Conservation (phyloP, 495 filamentous ascomycete genomes). For the Lophiostoma macrostomum region DNA sequence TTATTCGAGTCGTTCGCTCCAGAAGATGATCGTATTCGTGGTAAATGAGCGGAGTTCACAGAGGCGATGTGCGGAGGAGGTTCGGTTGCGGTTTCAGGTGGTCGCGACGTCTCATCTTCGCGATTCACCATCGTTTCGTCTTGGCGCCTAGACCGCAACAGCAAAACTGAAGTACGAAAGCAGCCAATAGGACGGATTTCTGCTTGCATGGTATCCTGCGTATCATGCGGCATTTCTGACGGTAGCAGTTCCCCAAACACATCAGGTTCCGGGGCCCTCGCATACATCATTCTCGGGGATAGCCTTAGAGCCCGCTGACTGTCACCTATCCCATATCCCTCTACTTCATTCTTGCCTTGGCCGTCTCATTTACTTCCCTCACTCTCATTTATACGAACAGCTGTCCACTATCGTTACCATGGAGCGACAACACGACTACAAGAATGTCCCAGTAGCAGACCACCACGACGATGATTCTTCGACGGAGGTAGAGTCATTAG, state of each 20-base stretch:
- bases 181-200: not conserved
- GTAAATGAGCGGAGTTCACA: too few species aligned
- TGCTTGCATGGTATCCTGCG: not conserved
- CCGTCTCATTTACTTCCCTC: constrained; percentile 2
- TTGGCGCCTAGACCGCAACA: constrained; percentile 10
- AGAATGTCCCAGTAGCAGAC: constrained; percentile 8
- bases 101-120: constrained; percentile 21
- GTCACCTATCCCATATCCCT: too few species aligned
- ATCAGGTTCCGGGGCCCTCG: too few species aligned
- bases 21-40: too few species aligned
- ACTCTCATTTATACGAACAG: not conserved
- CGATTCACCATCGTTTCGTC: constrained; percentile 24
- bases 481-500: constrained; percentile 21
- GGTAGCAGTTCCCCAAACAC: too few species aligned
- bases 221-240: too few species aligned
- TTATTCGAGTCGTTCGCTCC: too few species aligned
- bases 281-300: too few species aligned
- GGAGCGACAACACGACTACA: constrained; percentile 21
- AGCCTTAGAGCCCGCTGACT: too few species aligned
- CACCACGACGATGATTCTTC: constrained; percentile 25
- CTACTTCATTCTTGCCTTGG: constrained; percentile 2
- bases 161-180: not conserved
- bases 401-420: constrained; percentile 1
- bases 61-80: too few species aligned
- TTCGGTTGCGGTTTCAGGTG: too few species aligned